These are phyloP conservation scores for Aspergillus baeticus DNA, from an alignment of 495 filamentous ascomycete species.

Conservation along the genomic window DNA sequence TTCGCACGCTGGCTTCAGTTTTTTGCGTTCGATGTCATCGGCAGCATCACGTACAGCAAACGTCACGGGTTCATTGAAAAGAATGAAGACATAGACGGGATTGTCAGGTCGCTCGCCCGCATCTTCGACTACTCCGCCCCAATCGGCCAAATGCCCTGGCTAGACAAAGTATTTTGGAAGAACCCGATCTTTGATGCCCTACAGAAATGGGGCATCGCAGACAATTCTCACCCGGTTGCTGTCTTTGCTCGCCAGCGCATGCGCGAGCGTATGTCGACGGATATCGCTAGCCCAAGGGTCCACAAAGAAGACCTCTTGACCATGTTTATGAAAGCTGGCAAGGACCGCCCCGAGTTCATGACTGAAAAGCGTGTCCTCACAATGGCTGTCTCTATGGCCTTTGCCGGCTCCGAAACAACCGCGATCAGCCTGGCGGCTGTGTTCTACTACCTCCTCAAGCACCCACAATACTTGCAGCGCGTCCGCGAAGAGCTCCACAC, in stretches of 20 bases:
- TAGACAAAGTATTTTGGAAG: conserved; percentile 50
- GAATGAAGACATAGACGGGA: conserved; percentile 56
- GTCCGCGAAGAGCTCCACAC: conserved; percentile 55
- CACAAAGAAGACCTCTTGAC: conserved; percentile 26
- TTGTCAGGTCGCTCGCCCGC: conserved; percentile 38
- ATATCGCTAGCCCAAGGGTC: neutral
- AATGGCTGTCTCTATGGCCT: conserved; percentile 43
- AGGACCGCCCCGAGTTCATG: conserved; percentile 32
- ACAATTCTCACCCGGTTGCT: conserved; percentile 21
- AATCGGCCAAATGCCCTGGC: conserved; percentile 51
- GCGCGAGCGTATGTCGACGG: conserved; percentile 19
- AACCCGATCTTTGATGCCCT: conserved; percentile 40
- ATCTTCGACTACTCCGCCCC: conserved; percentile 48
- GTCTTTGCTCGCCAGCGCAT: conserved; percentile 54
- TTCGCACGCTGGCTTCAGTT: conserved; percentile 75
- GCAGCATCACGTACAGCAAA: conserved; percentile 63
- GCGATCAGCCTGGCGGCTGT: conserved; percentile 61
- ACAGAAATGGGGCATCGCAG: conserved; percentile 13
- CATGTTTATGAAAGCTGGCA: conserved; percentile 32
- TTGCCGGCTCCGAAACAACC: conserved; percentile 61
- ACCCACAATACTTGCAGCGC: conserved; percentile 40
- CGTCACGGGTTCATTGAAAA: conserved; percentile 62
- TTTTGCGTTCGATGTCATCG: conserved; percentile 75
- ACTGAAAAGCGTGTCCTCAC: conserved; percentile 30
- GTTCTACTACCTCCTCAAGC: conserved; percentile 64